A percentile compares a stretch with the other conserved stretches of the same genome.
Evolutionary conservation across 139 green algal genomes (phyloP).

Genomic region (Axilococcus clingmanii): DNA sequence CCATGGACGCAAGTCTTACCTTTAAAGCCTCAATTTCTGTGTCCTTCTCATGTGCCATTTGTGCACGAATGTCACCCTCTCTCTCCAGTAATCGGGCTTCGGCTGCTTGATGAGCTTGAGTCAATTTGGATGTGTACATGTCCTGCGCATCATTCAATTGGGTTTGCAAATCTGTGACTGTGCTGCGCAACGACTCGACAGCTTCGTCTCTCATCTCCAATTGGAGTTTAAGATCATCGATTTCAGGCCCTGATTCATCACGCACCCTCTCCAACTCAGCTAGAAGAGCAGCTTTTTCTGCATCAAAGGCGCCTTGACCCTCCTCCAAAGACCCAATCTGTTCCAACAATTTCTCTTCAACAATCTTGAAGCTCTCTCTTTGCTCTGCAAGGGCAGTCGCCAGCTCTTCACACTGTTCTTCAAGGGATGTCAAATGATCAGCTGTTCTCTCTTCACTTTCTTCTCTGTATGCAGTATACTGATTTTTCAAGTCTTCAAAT

Average conservation of each 20-base stretch:
- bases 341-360: background rate
- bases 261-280: too few relatives aligned
- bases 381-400: background rate
- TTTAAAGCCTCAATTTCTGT: background rate
- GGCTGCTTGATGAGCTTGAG: too few relatives aligned
- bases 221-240: background rate
- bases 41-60: background rate
- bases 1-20: background rate
- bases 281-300: background rate
- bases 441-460: too few relatives aligned
- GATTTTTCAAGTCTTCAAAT: too few relatives aligned
- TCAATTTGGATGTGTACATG: too few relatives aligned
- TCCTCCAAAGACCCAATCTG: background rate
- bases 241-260: background rate
- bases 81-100: background rate
- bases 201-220: conserved; percentile 2
- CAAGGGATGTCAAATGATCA: background rate
- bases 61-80: background rate
- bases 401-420: background rate
- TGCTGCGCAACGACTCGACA: background rate
- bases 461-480: too few relatives aligned
- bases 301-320: background rate
- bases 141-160: too few relatives aligned
- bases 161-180: too few relatives aligned
- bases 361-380: background rate